Conservation (phyloP, 2,329 filamentous ascomycete genomes). For the Alternaria arborescens region DNA sequence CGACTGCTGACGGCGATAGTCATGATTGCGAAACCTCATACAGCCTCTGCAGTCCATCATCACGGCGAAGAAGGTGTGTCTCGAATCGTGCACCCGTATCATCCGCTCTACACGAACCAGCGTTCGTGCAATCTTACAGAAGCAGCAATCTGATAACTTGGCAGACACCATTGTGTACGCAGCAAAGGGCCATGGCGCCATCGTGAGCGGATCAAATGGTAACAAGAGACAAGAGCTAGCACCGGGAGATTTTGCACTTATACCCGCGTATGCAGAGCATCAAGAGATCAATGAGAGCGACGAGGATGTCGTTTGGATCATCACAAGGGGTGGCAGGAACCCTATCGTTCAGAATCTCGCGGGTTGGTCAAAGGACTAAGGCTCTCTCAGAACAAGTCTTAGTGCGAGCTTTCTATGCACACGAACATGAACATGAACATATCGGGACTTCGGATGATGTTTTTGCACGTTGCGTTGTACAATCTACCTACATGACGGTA, state of each 20-base stretch:
- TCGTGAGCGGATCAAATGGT: constrained; percentile 65
- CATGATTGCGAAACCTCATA: constrained; percentile 69
- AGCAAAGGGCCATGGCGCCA: constrained; percentile 66
- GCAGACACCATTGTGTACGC: constrained; percentile 74
- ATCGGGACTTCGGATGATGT: neutral
- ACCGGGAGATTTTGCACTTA: constrained; percentile 73
- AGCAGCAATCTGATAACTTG: constrained; percentile 13
- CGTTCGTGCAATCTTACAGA: neutral
- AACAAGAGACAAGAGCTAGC: constrained; percentile 65
- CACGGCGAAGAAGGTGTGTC: constrained; percentile 71
- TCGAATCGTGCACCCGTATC: neutral
- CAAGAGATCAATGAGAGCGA: constrained; percentile 73
- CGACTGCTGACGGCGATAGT: constrained; percentile 53
- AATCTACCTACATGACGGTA: neutral
- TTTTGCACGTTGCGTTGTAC: neutral
- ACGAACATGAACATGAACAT: neutral
- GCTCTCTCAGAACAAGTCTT: neutral
- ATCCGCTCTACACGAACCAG: neutral
- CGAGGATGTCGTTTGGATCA: constrained; percentile 70
- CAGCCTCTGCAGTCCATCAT: constrained; percentile 70
- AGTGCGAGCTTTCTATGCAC: neutral
- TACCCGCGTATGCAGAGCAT: constrained; percentile 75
- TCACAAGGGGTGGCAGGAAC: constrained; percentile 68
- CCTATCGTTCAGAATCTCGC: constrained; percentile 70
- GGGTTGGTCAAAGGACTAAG: constrained; percentile 60